Conservation (phyloP, 1,284 basidiomycete species). For the Pseudomicrostroma phylloplanum region DNA sequence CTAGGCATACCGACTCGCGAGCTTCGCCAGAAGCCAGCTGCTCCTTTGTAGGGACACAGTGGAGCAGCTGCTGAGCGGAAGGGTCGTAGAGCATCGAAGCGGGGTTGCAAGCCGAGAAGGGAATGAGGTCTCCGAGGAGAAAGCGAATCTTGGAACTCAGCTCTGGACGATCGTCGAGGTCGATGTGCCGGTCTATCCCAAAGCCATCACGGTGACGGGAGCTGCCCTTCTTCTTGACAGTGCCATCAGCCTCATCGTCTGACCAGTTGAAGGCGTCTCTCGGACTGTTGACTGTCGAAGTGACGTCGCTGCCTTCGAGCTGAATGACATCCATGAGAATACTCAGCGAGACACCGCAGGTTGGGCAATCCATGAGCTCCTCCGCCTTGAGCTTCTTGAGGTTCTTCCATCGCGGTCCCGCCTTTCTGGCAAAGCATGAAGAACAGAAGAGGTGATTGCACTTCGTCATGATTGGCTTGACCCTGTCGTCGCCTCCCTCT, state of each 20-base stretch:
- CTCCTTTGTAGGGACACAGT: constrained; percentile 23
- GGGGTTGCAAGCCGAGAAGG: constrained; percentile 45
- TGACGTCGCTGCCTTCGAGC: constrained; percentile 17
- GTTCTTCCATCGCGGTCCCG: constrained; percentile 24
- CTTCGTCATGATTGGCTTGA: constrained; percentile 61
- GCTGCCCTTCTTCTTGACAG: constrained; percentile 10
- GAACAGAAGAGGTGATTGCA: constrained; percentile 80
- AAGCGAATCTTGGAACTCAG: constrained; percentile 45
- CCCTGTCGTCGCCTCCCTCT: constrained; percentile 7
- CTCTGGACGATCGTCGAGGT: constrained; percentile 23
- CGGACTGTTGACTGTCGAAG: constrained; percentile 18
- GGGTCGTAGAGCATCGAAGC: constrained; percentile 36
- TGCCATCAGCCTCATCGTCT: constrained; percentile 4
- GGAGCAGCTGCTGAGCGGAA: constrained; percentile 35
- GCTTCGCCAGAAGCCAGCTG: constrained; percentile 10
- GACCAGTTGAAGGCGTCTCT: constrained; percentile 14
- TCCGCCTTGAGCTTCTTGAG: constrained; percentile 20
- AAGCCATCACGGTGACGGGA: constrained; percentile 16
- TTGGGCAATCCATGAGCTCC: constrained; percentile 58
- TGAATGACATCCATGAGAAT: constrained; percentile 32
- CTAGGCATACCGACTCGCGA: constrained; percentile 14
- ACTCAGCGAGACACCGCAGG: constrained; percentile 57
- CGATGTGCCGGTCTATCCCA: constrained; percentile 7
- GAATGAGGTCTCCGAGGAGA: constrained; percentile 39
- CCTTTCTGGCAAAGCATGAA: constrained; percentile 45